Evolutionary conservation across 495 filamentous ascomycete species (phyloP).

Genomic region (Xylaria cubensis): DNA sequence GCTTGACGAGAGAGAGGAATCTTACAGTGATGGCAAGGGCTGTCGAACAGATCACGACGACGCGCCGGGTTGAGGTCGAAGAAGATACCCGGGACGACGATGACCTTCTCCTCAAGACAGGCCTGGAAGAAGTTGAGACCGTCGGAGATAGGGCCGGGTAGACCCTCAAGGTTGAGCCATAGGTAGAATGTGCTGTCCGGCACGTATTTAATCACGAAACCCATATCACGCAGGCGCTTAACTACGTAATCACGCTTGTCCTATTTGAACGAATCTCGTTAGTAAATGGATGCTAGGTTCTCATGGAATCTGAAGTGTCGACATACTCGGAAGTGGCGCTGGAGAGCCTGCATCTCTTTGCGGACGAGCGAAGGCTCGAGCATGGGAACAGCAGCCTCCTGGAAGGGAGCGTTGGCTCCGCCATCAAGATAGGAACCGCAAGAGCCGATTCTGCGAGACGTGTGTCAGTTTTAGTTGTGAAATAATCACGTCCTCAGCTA

Average conservation of each 20-base stretch:
- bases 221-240: slow-evolving; percentile 75
- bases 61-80: slow-evolving; percentile 91
- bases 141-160: slow-evolving; percentile 81
- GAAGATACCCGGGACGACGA: slow-evolving; percentile 94
- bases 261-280: slow-evolving; percentile 19
- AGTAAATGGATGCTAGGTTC: slow-evolving; percentile 14
- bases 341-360: slow-evolving; percentile 88
- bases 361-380: slow-evolving; percentile 81
- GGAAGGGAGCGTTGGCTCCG: slow-evolving; percentile 93
- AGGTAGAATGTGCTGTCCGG: slow-evolving; percentile 96
- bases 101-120: slow-evolving; percentile 88
- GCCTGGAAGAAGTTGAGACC: slow-evolving; percentile 97
- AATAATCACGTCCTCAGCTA: not conserved
- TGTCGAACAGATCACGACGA: slow-evolving; percentile 89
- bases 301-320: not conserved
- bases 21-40: slow-evolving; percentile 85
- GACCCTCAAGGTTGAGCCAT: slow-evolving; percentile 59
- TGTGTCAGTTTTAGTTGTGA: not conserved
- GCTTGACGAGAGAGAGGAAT: not conserved
- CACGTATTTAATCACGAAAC: slow-evolving; percentile 77
- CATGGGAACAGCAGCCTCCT: slow-evolving; percentile 92
- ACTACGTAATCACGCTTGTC: slow-evolving; percentile 91
- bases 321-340: slow-evolving; percentile 74
- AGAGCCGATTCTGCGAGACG: slow-evolving; percentile 68
- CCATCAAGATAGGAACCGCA: slow-evolving; percentile 97